Percentiles rank a stretch among this genome's conserved stretches.
Conservation (phyloP, 1,284 basidiomycete genomes). For the Leucoagaricus sp. region DNA sequence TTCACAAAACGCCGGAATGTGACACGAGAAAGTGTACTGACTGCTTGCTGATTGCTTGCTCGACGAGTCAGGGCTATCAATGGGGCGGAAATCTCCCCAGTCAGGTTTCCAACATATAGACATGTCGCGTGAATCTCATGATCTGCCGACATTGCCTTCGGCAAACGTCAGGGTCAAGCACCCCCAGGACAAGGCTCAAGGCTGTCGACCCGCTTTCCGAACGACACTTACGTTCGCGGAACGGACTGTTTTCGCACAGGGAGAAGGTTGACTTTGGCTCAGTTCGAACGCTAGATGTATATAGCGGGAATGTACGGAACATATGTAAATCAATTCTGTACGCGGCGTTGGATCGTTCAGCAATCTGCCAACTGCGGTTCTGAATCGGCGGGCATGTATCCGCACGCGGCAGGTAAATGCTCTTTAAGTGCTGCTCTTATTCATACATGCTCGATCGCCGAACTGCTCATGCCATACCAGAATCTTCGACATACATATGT, state of each 20-base stretch:
- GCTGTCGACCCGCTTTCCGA: background rate
- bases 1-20: too few species aligned
- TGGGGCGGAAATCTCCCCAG: background rate
- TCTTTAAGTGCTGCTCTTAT: too few species aligned
- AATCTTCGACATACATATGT: background rate
- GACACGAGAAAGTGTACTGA: too few species aligned
- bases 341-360: too few species aligned
- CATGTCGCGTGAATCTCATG: background rate
- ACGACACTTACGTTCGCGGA: background rate
- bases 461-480: too few species aligned
- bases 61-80: too few species aligned
- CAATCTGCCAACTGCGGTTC: too few species aligned
- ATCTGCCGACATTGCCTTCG: constrained; percentile 4
- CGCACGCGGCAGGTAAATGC: background rate
- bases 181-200: background rate
- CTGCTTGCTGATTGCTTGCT: too few species aligned
- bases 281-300: background rate
- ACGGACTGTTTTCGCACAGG: background rate
- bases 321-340: too few species aligned
- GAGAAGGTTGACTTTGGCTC: background rate
- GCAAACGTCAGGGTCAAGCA: background rate
- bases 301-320: too few species aligned
- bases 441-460: too few species aligned
- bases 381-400: background rate
- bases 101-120: background rate